phyloP scores from a whole-genome alignment of 805 yeast species.

The Wickerhamomyces ciferrii region DNA sequence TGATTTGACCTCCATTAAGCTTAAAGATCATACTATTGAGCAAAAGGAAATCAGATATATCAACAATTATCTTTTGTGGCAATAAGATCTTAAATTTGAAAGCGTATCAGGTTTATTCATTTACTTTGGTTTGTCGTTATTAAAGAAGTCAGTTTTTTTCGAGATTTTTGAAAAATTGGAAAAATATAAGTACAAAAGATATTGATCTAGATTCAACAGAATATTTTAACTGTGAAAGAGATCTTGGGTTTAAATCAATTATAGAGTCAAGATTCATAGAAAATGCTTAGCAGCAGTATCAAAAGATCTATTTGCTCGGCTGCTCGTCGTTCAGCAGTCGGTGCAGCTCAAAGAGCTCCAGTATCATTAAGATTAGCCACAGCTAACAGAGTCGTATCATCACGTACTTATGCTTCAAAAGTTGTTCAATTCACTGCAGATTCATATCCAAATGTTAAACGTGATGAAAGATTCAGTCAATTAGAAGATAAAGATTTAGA shows the following conservation, averaged over 20 bases:
- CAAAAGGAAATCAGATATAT: too few species aligned
- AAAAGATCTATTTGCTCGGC: neutral
- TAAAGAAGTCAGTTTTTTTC: neutral
- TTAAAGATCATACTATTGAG: too few species aligned
- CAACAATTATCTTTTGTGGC: too few species aligned
- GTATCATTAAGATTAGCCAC: neutral
- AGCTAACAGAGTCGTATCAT: neutral
- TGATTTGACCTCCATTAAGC: too few species aligned
- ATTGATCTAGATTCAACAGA: too few species aligned
- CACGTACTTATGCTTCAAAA: conserved; percentile 12
- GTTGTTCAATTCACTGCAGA: conserved; percentile 55
- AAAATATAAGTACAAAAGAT: neutral
- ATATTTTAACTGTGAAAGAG: neutral
- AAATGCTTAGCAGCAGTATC: neutral
- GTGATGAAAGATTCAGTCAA: conserved; percentile 45
- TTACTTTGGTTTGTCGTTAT: neutral
- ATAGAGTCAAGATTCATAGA: neutral
- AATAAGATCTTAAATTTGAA: too few species aligned
- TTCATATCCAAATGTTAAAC: conserved; percentile 53
- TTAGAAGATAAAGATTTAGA: conserved; percentile 53
- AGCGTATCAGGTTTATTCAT: too few species aligned
- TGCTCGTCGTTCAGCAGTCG: neutral
- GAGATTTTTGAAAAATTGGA: neutral
- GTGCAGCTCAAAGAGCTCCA: neutral
- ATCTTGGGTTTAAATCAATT: neutral